Conservation (phyloP, 2,329 filamentous ascomycete species). For the Aspergillus bombycis region DNA sequence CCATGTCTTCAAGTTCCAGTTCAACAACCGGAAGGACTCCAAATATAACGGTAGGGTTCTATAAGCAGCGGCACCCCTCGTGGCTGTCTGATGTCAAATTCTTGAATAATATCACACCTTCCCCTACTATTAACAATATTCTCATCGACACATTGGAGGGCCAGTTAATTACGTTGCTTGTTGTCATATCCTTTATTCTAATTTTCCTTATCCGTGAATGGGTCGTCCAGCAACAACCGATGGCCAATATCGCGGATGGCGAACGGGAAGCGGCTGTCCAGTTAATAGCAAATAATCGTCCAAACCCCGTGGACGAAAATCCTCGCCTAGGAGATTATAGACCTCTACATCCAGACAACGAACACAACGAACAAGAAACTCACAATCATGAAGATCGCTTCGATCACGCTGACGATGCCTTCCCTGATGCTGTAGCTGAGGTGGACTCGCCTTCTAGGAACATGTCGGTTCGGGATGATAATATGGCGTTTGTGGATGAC, state of each 20-base stretch:
- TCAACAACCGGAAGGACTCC: constrained; percentile 28
- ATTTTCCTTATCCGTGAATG: constrained; percentile 96
- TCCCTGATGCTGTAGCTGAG: constrained; percentile 11
- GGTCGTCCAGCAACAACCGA: constrained; percentile 96
- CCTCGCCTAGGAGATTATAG: constrained; percentile 16
- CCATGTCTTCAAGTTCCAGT: constrained; percentile 31
- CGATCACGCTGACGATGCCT: constrained; percentile 12
- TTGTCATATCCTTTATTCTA: constrained; percentile 94
- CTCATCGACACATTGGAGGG: constrained; percentile 86
- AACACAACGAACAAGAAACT: constrained; percentile 2
- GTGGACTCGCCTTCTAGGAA: background rate
- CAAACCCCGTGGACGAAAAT: constrained; percentile 27
- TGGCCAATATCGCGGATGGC: constrained; percentile 74
- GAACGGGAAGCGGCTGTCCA: constrained; percentile 56
- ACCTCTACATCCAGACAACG: constrained; percentile 17
- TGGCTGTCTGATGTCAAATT: constrained; percentile 63
- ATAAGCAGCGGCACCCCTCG: constrained; percentile 46
- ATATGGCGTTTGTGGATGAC: constrained; percentile 2
- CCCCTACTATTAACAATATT: constrained; percentile 72
- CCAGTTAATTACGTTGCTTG: constrained; percentile 86
- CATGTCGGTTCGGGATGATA: constrained; percentile 5
- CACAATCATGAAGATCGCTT: constrained; percentile 15
- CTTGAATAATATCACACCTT: constrained; percentile 63
- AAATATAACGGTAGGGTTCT: constrained; percentile 30
- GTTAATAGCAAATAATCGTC: constrained; percentile 43